These are phyloP conservation scores for Patellifolia procumbens DNA, from an alignment of 179 eudicot species.

Conservation along the genomic window DNA sequence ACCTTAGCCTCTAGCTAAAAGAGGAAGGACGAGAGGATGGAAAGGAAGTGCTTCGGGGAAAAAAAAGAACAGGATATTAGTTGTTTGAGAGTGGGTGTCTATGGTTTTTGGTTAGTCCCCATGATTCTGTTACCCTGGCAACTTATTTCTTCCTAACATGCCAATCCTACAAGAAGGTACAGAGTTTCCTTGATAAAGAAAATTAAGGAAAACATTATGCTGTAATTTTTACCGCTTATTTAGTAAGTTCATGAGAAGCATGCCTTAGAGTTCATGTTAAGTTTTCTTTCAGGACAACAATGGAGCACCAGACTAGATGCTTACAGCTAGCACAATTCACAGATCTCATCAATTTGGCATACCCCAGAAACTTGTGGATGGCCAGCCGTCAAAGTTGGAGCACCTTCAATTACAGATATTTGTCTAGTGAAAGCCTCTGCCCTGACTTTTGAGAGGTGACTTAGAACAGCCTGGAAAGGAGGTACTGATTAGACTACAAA, in stretches of 20 bases:
- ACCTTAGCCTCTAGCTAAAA: background rate
- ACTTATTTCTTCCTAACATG: background rate
- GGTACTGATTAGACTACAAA: conserved; percentile 16
- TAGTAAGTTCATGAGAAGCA: background rate
- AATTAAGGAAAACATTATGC: background rate
- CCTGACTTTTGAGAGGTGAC: conserved; percentile 60
- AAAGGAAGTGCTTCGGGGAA: background rate
- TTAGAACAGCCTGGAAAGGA: conserved; percentile 64
- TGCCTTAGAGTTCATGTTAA: background rate
- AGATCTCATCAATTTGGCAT: conserved; percentile 28
- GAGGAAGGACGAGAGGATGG: background rate
- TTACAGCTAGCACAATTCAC: conserved; percentile 2
- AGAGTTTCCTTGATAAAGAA: background rate
- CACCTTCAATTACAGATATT: conserved; percentile 49
- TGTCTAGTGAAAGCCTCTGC: conserved; percentile 55
- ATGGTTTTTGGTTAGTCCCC: background rate
- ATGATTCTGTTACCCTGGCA: background rate
- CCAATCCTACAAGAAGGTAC: background rate
- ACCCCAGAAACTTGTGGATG: conserved; percentile 54
- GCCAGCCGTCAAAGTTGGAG: conserved; percentile 37
- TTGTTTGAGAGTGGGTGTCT: background rate
- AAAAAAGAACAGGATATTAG: background rate
- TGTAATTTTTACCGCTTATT: background rate
- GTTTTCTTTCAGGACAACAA: background rate
- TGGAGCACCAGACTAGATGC: background rate